phyloP scores from a whole-genome alignment of 768 basidiomycete species.

The Tulasnella sp. region DNA sequence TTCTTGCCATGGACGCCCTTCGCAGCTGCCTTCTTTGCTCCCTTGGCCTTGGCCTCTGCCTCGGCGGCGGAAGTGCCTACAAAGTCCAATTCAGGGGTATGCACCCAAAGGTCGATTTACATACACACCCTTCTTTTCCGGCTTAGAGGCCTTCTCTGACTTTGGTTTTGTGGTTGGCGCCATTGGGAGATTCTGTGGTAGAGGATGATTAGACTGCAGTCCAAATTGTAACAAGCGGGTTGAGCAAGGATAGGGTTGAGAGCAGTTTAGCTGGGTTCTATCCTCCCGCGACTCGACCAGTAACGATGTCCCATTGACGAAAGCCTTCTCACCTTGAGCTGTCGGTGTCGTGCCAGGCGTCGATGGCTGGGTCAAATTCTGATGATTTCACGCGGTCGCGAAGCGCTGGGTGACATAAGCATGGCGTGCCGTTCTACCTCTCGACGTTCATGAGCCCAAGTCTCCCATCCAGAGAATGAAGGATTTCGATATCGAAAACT shows the following conservation, averaged over 20 bases:
- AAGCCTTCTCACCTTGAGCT: background rate
- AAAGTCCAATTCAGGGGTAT: background rate
- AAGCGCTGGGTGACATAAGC: no score
- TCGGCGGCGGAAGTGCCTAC: background rate
- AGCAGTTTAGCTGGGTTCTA: no score
- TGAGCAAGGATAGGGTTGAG: background rate
- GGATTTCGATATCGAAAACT: background rate
- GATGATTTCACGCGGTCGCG: no score
- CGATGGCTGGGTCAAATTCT: no score
- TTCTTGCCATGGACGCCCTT: constrained; percentile 70
- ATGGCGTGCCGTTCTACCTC: no score
- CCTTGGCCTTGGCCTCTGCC: constrained; percentile 57
- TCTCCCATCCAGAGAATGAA: background rate
- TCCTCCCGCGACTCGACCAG: background rate
- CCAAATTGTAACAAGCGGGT: background rate
- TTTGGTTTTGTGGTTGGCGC: background rate
- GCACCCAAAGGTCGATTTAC: background rate
- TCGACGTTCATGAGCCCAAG: no score
- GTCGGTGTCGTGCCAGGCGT: no score
- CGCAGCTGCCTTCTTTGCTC: constrained; percentile 92
- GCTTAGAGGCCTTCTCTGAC: constrained; percentile 6
- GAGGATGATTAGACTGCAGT: background rate
- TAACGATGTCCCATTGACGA: background rate
- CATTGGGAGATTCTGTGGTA: background rate
- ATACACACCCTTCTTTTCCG: constrained; percentile 4